Conservation (phyloP, 2,329 filamentous ascomycete genomes). For the Apiospora saccharicola region DNA sequence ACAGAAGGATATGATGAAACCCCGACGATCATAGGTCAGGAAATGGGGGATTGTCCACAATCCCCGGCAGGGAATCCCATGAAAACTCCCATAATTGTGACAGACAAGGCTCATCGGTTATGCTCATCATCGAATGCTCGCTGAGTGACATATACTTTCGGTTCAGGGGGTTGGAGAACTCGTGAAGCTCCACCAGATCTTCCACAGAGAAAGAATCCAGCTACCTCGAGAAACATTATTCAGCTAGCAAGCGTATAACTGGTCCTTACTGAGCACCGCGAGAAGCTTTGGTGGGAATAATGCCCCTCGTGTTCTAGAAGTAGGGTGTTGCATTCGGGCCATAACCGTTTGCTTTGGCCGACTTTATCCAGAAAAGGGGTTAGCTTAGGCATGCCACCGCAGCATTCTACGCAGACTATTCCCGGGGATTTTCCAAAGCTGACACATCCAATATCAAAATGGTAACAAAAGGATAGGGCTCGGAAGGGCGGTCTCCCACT, state of each 20-base stretch:
- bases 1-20: too few species aligned
- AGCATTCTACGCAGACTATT: neutral
- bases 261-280: neutral
- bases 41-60: too few species aligned
- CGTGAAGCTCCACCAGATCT: too few species aligned
- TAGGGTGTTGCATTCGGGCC: neutral
- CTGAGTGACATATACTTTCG: neutral
- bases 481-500: neutral
- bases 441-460: neutral
- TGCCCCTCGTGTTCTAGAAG: neutral
- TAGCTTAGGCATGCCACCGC: neutral
- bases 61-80: too few species aligned
- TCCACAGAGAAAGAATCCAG: neutral
- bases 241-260: neutral
- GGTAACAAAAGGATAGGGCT: too few species aligned
- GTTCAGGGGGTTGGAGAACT: too few species aligned
- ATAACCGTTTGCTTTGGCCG: neutral
- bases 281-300: neutral
- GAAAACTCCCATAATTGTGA: too few species aligned
- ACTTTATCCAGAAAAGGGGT: slow-evolving; percentile 6
- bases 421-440: neutral
- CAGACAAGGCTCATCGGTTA: too few species aligned
- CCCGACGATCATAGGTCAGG: too few species aligned
- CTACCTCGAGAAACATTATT: neutral
- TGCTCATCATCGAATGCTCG: too few species aligned